A percentile compares a stretch with the other conserved stretches of the same genome.
These are phyloP conservation scores for Amanita rubescens DNA, from an alignment of 768 basidiomycete genomes.

Conservation along the genomic window DNA sequence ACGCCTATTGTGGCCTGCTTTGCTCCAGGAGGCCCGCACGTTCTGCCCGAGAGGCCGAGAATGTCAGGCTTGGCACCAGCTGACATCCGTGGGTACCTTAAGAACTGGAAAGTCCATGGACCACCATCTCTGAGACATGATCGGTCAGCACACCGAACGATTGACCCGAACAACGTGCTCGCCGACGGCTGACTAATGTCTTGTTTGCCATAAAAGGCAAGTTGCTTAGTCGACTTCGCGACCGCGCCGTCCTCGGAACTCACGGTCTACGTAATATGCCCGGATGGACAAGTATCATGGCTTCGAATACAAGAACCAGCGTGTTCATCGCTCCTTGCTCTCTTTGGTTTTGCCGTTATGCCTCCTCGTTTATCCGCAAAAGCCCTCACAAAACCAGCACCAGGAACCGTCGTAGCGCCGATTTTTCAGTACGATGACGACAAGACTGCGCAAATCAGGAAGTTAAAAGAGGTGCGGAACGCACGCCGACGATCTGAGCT, in stretches of 20 bases:
- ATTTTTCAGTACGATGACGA: slow-evolving; percentile 53
- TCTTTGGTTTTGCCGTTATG: too few relatives aligned
- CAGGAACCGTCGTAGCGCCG: slow-evolving; percentile 46
- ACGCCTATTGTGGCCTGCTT: background rate
- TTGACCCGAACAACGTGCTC: background rate
- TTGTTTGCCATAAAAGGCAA: background rate
- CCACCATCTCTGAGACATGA: background rate
- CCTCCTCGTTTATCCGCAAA: too few relatives aligned
- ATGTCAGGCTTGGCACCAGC: too few relatives aligned
- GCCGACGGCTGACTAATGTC: slow-evolving; percentile 1
- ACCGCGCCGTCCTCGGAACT: background rate
- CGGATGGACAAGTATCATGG: background rate
- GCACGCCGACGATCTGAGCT: background rate
- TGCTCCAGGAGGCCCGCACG: too few relatives aligned
- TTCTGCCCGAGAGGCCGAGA: too few relatives aligned
- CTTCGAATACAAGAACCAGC: background rate
- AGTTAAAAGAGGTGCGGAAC: slow-evolving; percentile 49
- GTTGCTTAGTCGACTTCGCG: background rate
- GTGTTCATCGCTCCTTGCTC: background rate
- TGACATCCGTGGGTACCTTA: too few relatives aligned
- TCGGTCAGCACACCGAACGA: background rate
- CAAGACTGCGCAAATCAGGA: slow-evolving; percentile 52
- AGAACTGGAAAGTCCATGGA: too few relatives aligned
- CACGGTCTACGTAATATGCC: background rate
- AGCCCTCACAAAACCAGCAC: slow-evolving; percentile 50